Evolutionary conservation across 225 moss, liverwort and hornwort species (phyloP).

Genomic region (Thuidium tamariscinum): DNA sequence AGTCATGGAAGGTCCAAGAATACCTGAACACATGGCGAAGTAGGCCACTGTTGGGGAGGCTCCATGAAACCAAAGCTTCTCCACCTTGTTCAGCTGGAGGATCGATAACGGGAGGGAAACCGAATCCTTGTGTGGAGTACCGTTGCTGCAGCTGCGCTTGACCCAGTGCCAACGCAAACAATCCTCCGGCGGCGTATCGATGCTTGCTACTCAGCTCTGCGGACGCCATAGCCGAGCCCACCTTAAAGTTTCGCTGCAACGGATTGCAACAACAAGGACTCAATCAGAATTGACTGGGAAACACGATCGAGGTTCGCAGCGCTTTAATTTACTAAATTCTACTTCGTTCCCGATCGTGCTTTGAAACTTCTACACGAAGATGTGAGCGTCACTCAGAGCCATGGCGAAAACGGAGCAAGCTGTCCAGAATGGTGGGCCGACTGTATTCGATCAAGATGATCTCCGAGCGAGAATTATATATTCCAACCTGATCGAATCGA

Average conservation of each 20-base stretch:
- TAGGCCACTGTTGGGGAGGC: constrained; percentile 19
- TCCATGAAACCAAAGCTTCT: constrained; percentile 12
- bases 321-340: not conserved
- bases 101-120: constrained; percentile 17
- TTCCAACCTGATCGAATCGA: not conserved
- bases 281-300: not conserved
- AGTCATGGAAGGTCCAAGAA: not conserved
- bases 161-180: constrained; percentile 49
- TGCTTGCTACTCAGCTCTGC: constrained; percentile 50
- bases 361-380: not conserved
- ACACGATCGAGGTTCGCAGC: not conserved
- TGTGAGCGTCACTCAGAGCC: not conserved
- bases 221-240: constrained; percentile 11
- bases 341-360: not conserved
- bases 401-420: not conserved
- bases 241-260: not conserved
- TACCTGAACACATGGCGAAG: constrained; percentile 10
- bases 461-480: not conserved
- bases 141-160: constrained; percentile 53
- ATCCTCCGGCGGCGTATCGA: constrained; percentile 61
- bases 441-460: not conserved
- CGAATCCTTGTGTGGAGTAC: not conserved
- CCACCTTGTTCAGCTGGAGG: not conserved
- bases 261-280: not conserved
- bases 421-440: not conserved